phyloP scores from a whole-genome alignment of 2,329 filamentous ascomycete species.

The Sporothrix pseudoabietina region DNA sequence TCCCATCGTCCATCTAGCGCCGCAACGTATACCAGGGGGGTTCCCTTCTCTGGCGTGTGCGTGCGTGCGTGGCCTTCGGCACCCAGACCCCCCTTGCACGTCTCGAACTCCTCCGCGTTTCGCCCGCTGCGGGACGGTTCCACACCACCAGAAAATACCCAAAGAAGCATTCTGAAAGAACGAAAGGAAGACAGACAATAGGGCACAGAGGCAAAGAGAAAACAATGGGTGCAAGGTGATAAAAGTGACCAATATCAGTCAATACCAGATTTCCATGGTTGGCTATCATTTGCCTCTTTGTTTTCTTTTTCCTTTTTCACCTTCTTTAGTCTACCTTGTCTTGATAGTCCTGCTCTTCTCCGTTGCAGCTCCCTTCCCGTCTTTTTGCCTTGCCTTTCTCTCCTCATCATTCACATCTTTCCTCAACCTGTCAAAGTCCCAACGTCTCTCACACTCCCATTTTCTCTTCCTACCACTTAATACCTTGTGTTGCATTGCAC shows the following conservation, averaged over 20 bases:
- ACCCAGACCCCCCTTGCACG: slow-evolving; percentile 29
- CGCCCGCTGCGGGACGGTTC: slow-evolving; percentile 32
- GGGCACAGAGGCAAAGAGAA: background rate
- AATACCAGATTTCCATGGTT: slow-evolving; percentile 10
- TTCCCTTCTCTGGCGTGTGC: slow-evolving; percentile 6
- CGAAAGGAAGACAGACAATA: background rate
- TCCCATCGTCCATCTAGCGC: slow-evolving; percentile 22
- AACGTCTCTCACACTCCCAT: background rate
- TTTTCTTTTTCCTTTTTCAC: background rate
- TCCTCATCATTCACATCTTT: background rate
- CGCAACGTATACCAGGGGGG: slow-evolving; percentile 24
- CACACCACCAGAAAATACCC: slow-evolving; percentile 12
- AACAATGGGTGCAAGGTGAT: background rate
- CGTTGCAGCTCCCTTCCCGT: background rate
- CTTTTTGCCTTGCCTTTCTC: slow-evolving; percentile 13
- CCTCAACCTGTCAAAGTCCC: background rate
- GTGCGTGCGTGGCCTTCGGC: slow-evolving; percentile 30
- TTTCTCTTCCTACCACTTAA: background rate
- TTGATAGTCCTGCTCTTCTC: background rate
- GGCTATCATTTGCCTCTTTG: slow-evolving; percentile 8
- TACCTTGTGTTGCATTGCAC: slow-evolving; percentile 31
- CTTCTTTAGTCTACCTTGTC: background rate
- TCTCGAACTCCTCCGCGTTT: slow-evolving; percentile 35
- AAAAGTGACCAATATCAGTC: slow-evolving; percentile 4
- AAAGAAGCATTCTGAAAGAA: slow-evolving; percentile 19